Conservation (phyloP, 2,329 filamentous ascomycete species). For the Phaeosphaeriaceae sp. region DNA sequence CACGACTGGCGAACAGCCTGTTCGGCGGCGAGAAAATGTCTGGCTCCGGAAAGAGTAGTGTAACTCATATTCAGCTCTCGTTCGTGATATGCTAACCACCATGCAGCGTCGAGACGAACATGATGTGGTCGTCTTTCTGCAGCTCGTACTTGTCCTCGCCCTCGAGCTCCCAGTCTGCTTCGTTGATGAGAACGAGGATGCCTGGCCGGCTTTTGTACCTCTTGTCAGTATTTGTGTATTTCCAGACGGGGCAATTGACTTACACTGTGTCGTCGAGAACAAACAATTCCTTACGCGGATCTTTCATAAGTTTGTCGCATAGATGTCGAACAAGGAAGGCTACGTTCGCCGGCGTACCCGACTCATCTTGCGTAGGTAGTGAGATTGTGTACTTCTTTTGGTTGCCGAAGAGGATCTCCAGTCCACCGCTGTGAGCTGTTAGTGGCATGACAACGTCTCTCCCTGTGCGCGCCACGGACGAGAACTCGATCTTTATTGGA, state of each 20-base stretch:
- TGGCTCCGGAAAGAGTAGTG: background rate
- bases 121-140: conserved; percentile 80
- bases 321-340: conserved; percentile 80
- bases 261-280: conserved; percentile 88
- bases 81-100: conserved; percentile 67
- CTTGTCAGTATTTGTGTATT: conserved; percentile 18
- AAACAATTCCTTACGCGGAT: conserved; percentile 84
- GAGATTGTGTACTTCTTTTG: conserved; percentile 74
- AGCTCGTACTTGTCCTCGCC: conserved; percentile 91
- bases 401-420: conserved; percentile 93
- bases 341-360: conserved; percentile 70
- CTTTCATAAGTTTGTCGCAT: conserved; percentile 82
- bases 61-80: background rate
- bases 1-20: background rate
- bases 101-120: conserved; percentile 96
- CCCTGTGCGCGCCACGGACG: conserved; percentile 54
- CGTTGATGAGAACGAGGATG: conserved; percentile 95
- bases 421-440: conserved; percentile 69
- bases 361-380: conserved; percentile 68
- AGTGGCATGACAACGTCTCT: conserved; percentile 5
- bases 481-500: conserved; percentile 76
- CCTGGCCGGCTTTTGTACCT: conserved; percentile 77
- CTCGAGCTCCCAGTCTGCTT: conserved; percentile 97
- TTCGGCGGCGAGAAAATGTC: background rate
- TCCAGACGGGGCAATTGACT: conserved; percentile 40